Conservation (phyloP, 2,329 filamentous ascomycete species). For the Pseudogymnoascus sp. region DNA sequence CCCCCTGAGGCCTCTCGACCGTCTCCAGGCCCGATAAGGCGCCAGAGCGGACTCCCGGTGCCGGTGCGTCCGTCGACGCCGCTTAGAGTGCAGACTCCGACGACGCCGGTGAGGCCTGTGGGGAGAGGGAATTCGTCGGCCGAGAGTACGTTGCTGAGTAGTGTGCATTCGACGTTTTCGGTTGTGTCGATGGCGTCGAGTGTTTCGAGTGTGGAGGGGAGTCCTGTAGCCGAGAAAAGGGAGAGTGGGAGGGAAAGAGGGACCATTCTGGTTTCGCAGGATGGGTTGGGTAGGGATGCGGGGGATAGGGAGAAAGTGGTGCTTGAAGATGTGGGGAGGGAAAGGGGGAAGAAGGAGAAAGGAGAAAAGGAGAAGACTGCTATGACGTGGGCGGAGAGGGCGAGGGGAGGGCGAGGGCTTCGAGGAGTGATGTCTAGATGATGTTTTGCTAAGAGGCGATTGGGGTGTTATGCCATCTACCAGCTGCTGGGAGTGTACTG, state of each 20-base stretch:
- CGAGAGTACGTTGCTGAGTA: conserved; percentile 14
- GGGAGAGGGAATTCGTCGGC: conserved; percentile 16
- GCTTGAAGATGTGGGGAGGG: not conserved
- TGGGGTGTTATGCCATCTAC: not conserved
- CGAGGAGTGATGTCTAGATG: not conserved
- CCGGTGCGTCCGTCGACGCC: conserved; percentile 19
- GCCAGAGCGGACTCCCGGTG: conserved; percentile 17
- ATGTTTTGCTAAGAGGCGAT: not conserved
- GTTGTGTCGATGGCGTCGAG: not conserved
- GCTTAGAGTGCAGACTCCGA: conserved; percentile 14
- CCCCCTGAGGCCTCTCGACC: conserved; percentile 17
- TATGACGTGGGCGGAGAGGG: not conserved
- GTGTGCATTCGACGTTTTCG: not conserved
- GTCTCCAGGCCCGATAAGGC: conserved; percentile 14
- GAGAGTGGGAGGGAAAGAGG: not conserved
- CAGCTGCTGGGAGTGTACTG: not conserved
- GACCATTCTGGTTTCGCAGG: not conserved
- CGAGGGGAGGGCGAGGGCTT: not conserved
- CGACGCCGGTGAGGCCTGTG: conserved; percentile 16
- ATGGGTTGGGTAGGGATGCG: not conserved
- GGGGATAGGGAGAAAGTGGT: not conserved
- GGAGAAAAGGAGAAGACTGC: not conserved
- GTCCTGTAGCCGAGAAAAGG: not conserved
- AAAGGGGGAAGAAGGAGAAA: not conserved
- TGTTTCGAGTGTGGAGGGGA: not conserved